phyloP scores from a whole-genome alignment of 208 protist genomes.

The Acanthamoeba triangularis region DNA sequence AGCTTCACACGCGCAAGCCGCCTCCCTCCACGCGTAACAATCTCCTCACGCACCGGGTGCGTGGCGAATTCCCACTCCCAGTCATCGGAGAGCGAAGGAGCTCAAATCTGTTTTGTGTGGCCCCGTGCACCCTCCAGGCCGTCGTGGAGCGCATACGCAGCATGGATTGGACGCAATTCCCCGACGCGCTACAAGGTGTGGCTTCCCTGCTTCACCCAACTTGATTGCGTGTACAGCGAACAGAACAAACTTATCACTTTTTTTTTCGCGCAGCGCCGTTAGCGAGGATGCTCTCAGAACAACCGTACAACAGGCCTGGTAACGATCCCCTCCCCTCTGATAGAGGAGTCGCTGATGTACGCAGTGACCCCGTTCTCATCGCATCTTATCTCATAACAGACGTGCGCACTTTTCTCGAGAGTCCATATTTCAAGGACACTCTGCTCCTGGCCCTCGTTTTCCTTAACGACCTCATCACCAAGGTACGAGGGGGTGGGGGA shows the following conservation, averaged over 20 bases:
- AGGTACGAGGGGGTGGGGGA: not conserved
- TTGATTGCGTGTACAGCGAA: too few species aligned
- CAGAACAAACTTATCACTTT: too few species aligned
- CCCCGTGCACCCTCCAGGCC: not conserved
- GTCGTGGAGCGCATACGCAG: not conserved
- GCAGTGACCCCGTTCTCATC: not conserved
- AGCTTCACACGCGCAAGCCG: not conserved
- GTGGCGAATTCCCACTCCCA: not conserved
- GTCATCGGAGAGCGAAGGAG: not conserved
- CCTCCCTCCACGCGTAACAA: conserved; percentile 12
- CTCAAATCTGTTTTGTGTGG: too few species aligned
- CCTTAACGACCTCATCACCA: conserved; percentile 49
- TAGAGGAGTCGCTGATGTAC: not conserved
- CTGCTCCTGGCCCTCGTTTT: conserved; percentile 4
- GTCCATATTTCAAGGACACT: conserved; percentile 44
- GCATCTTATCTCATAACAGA: not conserved
- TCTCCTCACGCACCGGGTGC: conserved; percentile 6
- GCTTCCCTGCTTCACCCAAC: not conserved
- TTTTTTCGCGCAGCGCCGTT: not conserved
- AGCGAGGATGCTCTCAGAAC: not conserved
- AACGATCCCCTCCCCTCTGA: not conserved
- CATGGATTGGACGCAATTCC: not conserved
- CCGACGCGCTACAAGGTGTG: not conserved
- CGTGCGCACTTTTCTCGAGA: not conserved
- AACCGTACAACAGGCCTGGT: not conserved